phyloP scores from a whole-genome alignment of 2,329 filamentous ascomycete species.

The Penicillium digitatum region DNA sequence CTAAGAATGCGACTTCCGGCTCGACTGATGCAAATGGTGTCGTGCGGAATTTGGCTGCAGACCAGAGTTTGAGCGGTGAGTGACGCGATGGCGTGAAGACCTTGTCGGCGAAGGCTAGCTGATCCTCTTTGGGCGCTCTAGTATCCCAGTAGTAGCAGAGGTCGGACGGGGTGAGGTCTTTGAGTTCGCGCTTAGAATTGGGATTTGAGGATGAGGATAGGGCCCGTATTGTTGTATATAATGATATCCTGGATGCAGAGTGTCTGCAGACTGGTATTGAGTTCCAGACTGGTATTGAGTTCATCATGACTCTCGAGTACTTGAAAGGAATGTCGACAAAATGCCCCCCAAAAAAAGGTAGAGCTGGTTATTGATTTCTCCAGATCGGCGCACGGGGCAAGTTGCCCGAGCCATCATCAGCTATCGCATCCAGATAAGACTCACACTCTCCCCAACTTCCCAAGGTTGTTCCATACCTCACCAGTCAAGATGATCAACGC shows the following conservation, averaged over 20 bases:
- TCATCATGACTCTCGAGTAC: conserved; percentile 3
- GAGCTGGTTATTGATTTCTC: conserved; percentile 15
- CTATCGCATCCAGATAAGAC: conserved; percentile 13
- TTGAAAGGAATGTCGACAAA: background rate
- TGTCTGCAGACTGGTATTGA: conserved; percentile 4
- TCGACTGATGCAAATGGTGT: conserved; percentile 52
- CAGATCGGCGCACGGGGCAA: conserved; percentile 21
- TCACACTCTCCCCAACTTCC: background rate
- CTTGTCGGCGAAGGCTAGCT: conserved; percentile 45
- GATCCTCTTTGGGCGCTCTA: conserved; percentile 38
- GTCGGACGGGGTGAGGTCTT: conserved; percentile 31
- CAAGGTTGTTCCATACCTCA: background rate
- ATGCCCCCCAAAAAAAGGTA: background rate
- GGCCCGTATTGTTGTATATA: conserved; percentile 12
- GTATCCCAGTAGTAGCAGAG: conserved; percentile 53
- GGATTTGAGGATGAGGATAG: conserved; percentile 14
- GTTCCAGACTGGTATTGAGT: conserved; percentile 4
- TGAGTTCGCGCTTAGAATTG: conserved; percentile 27
- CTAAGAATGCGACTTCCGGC: conserved; percentile 64
- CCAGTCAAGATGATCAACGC: conserved; percentile 81
- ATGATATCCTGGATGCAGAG: conserved; percentile 3
- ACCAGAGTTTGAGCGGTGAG: conserved; percentile 56
- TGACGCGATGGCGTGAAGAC: conserved; percentile 47
- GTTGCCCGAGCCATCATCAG: conserved; percentile 5
- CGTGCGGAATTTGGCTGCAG: conserved; percentile 56